Conservation (phyloP, 257 asterid species). For the Haberlea rhodopensis region DNA sequence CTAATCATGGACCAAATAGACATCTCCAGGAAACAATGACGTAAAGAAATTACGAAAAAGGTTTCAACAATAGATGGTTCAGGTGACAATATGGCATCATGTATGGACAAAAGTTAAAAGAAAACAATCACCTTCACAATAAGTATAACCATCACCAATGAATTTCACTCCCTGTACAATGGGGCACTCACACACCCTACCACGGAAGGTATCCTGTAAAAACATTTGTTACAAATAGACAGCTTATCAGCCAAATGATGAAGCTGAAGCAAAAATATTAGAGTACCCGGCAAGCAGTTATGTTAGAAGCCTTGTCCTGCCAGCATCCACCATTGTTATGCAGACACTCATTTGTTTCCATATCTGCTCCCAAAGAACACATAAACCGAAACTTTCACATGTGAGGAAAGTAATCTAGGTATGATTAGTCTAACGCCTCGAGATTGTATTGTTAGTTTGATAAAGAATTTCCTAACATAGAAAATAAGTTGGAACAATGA, state of each 20-base stretch:
- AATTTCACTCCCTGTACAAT: constrained; percentile 80
- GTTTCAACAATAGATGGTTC: constrained; percentile 9
- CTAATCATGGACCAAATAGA: constrained; percentile 1
- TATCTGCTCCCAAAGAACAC: constrained; percentile 43
- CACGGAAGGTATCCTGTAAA: constrained; percentile 89
- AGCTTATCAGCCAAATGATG: constrained; percentile 19
- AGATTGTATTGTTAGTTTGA: neutral
- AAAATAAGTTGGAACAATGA: too few species aligned
- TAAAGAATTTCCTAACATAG: constrained; percentile 2
- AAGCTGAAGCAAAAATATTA: neutral
- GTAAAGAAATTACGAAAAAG: neutral
- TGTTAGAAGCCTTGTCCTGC: constrained; percentile 73
- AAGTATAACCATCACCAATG: constrained; percentile 86
- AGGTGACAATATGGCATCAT: neutral
- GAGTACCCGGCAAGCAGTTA: constrained; percentile 89
- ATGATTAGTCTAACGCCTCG: neutral
- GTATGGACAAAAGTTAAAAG: neutral
- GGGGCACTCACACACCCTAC: constrained; percentile 90
- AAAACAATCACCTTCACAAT: constrained; percentile 68
- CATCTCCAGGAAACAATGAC: neutral
- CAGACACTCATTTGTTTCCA: constrained; percentile 88
- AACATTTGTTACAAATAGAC: constrained; percentile 12
- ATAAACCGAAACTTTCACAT: constrained; percentile 19
- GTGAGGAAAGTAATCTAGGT: neutral
- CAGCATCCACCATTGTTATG: constrained; percentile 96